Evolutionary conservation across 495 filamentous ascomycete species (phyloP).

Genomic region (Tuber borchii): DNA sequence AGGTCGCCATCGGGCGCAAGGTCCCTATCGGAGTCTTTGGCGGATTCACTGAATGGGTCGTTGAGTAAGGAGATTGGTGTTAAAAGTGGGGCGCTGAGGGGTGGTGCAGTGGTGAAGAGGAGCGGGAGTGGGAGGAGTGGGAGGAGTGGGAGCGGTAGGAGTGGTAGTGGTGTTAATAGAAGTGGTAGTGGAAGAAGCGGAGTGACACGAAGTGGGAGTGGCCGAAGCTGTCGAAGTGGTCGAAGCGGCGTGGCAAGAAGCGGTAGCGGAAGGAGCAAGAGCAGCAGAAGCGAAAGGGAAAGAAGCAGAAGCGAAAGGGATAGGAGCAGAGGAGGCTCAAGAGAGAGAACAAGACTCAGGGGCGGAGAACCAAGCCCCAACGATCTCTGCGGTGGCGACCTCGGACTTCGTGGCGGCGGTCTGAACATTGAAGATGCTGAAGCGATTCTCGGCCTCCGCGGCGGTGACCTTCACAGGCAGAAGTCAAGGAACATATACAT

Average conservation of each 20-base stretch:
- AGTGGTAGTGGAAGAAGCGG: constrained; percentile 6
- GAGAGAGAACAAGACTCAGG: background rate
- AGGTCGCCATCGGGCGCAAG: constrained; percentile 11
- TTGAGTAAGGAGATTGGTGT: background rate
- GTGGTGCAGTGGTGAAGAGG: background rate
- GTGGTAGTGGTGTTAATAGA: background rate
- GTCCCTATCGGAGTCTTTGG: constrained; percentile 25
- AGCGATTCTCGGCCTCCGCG: background rate
- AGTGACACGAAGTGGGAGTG: constrained; percentile 6
- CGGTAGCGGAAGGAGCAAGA: constrained; percentile 1
- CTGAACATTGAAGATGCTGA: background rate
- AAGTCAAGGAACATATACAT: constrained; percentile 27
- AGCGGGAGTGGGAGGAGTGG: background rate
- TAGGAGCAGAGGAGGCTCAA: background rate
- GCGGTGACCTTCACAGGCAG: background rate
- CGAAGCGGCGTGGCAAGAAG: constrained; percentile 11
- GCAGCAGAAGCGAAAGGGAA: background rate
- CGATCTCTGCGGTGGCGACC: background rate
- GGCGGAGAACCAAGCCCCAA: background rate
- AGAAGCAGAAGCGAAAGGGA: background rate
- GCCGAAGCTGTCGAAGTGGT: constrained; percentile 5
- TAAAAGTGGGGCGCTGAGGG: background rate
- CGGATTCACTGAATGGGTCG: constrained; percentile 14
- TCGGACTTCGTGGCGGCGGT: background rate
- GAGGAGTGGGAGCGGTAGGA: background rate